These are phyloP conservation scores for Corinectria fuckeliana DNA, from an alignment of 2,329 filamentous ascomycete species.

Conservation along the genomic window DNA sequence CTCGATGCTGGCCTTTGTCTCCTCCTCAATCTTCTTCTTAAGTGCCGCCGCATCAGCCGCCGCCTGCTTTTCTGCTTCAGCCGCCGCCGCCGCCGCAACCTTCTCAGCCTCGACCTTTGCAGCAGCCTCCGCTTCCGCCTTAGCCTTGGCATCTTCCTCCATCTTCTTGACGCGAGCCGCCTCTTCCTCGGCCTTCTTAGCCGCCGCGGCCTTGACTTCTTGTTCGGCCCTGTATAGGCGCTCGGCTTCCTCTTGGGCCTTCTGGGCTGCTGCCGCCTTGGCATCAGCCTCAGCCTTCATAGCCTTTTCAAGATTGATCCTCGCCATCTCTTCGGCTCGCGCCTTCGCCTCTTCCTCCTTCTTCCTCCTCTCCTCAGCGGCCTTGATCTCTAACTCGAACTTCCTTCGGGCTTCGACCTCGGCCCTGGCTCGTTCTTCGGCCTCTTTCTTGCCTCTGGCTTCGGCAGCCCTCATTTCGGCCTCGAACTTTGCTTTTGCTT, in stretches of 20 bases:
- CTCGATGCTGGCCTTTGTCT: constrained; percentile 56
- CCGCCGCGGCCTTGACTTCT: constrained; percentile 50
- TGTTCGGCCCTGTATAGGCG: constrained; percentile 47
- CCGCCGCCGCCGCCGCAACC: constrained; percentile 46
- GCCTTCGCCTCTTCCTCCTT: constrained; percentile 47
- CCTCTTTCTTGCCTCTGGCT: constrained; percentile 53
- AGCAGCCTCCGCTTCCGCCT: constrained; percentile 46
- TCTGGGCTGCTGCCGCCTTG: constrained; percentile 50
- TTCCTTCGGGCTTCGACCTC: constrained; percentile 47
- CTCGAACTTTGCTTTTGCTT: constrained; percentile 55
- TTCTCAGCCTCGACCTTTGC: constrained; percentile 53
- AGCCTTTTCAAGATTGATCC: constrained; percentile 49
- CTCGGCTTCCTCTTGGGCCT: constrained; percentile 52
- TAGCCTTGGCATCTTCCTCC: constrained; percentile 49
- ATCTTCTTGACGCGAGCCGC: constrained; percentile 52
- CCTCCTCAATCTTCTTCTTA: constrained; percentile 63
- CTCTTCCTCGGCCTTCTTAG: constrained; percentile 46
- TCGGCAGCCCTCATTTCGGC: constrained; percentile 52
- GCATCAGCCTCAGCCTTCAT: constrained; percentile 51
- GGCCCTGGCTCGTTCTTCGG: constrained; percentile 53
- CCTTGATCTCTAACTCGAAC: constrained; percentile 50
- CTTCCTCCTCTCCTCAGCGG: constrained; percentile 52
- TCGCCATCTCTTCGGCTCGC: constrained; percentile 57
- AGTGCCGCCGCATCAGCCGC: constrained; percentile 66
- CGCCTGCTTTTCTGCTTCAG: constrained; percentile 56